Evolutionary conservation across 1,284 basidiomycete species (phyloP).

Genomic region (Austroboletus sp.): DNA sequence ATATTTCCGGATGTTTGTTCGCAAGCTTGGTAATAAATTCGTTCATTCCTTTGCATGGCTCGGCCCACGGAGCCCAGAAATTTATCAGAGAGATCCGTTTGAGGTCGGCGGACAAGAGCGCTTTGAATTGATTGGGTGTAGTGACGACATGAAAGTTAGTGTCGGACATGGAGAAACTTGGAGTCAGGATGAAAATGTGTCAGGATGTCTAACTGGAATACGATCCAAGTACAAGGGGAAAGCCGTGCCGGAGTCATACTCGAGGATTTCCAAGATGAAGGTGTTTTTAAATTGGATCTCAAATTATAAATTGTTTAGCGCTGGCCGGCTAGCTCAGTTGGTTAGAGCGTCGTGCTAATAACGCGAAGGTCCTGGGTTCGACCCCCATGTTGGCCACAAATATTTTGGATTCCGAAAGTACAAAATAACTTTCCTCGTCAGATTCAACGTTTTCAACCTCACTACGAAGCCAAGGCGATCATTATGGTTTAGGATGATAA

Average conservation of each 20-base stretch:
- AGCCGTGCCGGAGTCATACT: not conserved
- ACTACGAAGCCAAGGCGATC: too few species aligned
- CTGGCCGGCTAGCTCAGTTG: constrained; percentile 19
- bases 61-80: constrained; percentile 92
- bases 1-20: constrained; percentile 58
- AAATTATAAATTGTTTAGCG: too few species aligned
- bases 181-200: not conserved
- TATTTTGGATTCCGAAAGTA: not conserved
- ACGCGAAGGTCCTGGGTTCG: constrained; percentile 26
- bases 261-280: not conserved
- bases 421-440: too few species aligned
- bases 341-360: constrained; percentile 23
- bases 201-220: not conserved
- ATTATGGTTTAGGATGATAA: too few species aligned
- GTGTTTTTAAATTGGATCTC: too few species aligned
- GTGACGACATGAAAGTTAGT: constrained; percentile 51
- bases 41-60: constrained; percentile 85
- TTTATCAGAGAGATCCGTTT: constrained; percentile 76
- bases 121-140: constrained; percentile 69
- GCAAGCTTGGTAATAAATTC: constrained; percentile 66
- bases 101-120: constrained; percentile 69
- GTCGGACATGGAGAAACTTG: constrained; percentile 15
- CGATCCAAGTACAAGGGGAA: not conserved
- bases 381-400: constrained; percentile 20
- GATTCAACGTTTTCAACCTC: too few species aligned